Conservation (phyloP, 169 alveolate genomes). For the Cytauxzoon felis region DNA sequence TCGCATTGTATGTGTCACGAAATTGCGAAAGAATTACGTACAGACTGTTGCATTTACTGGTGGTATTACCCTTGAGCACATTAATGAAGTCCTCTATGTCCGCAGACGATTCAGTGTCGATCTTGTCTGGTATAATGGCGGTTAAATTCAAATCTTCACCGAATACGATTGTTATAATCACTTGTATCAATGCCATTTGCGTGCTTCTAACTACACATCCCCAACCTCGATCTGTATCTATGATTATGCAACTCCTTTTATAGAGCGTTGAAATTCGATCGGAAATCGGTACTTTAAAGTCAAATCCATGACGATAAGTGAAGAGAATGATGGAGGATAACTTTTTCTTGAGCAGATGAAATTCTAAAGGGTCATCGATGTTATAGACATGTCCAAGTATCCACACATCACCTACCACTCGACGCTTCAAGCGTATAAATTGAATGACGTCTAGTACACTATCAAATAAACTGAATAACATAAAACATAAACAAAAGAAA, state of each 20-base stretch:
- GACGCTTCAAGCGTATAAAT: no score
- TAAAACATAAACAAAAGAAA: no score
- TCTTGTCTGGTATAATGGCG: background rate
- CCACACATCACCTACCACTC: no score
- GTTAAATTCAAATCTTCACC: constrained; percentile 11
- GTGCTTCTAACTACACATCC: constrained; percentile 70
- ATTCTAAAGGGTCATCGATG: no score
- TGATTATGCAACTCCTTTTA: no score
- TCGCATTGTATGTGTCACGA: constrained; percentile 15
- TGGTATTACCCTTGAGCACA: background rate
- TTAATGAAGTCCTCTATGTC: background rate
- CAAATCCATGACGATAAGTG: constrained; percentile 42
- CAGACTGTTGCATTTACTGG: background rate
- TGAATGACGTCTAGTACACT: no score
- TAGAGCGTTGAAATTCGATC: no score
- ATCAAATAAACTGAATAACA: no score
- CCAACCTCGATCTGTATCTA: constrained; percentile 68
- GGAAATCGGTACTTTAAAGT: constrained; percentile 16
- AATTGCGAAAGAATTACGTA: constrained; percentile 15
- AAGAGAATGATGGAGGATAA: no score
- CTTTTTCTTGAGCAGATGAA: no score
- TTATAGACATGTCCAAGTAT: no score
- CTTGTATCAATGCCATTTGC: constrained; percentile 70
- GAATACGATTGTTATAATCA: constrained; percentile 29
- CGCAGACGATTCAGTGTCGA: background rate